A percentile compares a stretch with the other conserved stretches of the same genome.
Evolutionary conservation across 306 rosid species (phyloP).

Genomic region (Quercus berberidifolia): DNA sequence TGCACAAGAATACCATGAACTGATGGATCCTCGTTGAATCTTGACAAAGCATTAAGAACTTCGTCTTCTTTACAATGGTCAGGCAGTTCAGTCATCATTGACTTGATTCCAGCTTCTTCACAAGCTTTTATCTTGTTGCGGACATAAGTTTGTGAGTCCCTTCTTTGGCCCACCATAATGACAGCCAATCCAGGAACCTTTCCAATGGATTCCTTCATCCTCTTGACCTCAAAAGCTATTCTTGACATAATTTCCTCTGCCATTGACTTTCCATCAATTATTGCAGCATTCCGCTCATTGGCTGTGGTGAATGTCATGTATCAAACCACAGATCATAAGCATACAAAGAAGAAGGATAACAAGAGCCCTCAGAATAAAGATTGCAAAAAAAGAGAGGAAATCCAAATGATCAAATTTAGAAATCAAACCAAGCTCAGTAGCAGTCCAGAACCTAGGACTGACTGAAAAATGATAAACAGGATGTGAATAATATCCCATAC

Average conservation of each 20-base stretch:
- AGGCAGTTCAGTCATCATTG: constrained; percentile 51
- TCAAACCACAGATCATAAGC: constrained; percentile 1
- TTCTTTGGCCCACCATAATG: constrained; percentile 73
- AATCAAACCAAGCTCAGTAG: constrained; percentile 11
- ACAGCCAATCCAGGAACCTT: constrained; percentile 89
- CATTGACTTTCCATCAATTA: constrained; percentile 67
- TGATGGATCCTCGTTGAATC: constrained; percentile 68
- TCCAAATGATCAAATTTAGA: neutral
- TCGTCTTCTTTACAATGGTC: constrained; percentile 60
- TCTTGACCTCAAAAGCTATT: constrained; percentile 65
- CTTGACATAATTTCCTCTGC: constrained; percentile 60
- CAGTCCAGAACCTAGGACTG: neutral
- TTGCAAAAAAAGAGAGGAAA: neutral
- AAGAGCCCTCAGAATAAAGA: constrained; percentile 2
- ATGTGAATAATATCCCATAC: neutral
- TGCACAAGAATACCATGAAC: constrained; percentile 95
- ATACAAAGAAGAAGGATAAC: constrained; percentile 13
- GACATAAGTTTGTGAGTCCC: constrained; percentile 81
- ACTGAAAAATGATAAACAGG: neutral
- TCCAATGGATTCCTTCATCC: constrained; percentile 67
- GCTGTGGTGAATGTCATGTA: constrained; percentile 36
- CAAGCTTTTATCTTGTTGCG: constrained; percentile 81
- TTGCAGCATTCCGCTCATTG: constrained; percentile 37
- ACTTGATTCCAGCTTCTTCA: constrained; percentile 79
- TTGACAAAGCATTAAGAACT: constrained; percentile 48